Percentiles rank a stretch among this genome's conserved stretches.
Evolutionary conservation across 768 basidiomycete genomes (phyloP).

Genomic region (Lyophyllum atratum): DNA sequence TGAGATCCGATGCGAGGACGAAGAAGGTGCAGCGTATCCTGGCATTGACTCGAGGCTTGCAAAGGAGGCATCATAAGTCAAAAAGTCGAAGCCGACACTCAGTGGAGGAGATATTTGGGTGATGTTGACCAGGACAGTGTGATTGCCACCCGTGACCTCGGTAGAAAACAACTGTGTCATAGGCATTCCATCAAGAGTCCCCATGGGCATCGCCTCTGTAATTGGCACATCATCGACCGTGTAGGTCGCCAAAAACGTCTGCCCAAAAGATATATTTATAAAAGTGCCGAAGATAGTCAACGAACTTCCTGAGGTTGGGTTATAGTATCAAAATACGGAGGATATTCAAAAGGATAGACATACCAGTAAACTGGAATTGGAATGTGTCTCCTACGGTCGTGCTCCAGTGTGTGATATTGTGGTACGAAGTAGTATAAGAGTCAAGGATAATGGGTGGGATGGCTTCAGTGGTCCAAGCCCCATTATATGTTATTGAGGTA

Average conservation of each 20-base stretch:
- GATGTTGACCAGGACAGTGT: conserved; percentile 38
- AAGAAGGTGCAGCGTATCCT: conserved; percentile 5
- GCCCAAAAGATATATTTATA: conserved; percentile 26
- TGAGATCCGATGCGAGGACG: neutral
- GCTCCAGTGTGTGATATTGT: conserved; percentile 37
- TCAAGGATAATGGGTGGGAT: conserved; percentile 20
- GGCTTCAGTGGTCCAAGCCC: conserved; percentile 32
- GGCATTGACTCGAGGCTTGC: conserved; percentile 22
- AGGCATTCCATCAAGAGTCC: conserved; percentile 29
- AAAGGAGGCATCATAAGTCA: conserved; percentile 39
- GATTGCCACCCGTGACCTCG: conserved; percentile 34
- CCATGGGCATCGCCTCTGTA: conserved; percentile 24
- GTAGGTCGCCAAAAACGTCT: conserved; percentile 38
- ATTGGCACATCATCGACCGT: conserved; percentile 35
- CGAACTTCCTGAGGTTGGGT: conserved; percentile 32
- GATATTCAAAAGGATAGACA: conserved; percentile 1
- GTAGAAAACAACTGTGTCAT: conserved; percentile 37
- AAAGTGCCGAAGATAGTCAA: conserved; percentile 37
- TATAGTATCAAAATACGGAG: conserved; percentile 1
- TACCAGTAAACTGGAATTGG: conserved; percentile 38
- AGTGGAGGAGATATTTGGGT: conserved; percentile 32
- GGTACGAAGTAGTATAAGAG: conserved; percentile 30
- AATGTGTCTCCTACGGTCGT: conserved; percentile 35
- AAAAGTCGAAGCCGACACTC: conserved; percentile 40
- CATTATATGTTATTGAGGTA: conserved; percentile 28